Evolutionary conservation across 371 early-diverging fungal species (phyloP).

Genomic region (Paramicrosporidium saccamoebae): DNA sequence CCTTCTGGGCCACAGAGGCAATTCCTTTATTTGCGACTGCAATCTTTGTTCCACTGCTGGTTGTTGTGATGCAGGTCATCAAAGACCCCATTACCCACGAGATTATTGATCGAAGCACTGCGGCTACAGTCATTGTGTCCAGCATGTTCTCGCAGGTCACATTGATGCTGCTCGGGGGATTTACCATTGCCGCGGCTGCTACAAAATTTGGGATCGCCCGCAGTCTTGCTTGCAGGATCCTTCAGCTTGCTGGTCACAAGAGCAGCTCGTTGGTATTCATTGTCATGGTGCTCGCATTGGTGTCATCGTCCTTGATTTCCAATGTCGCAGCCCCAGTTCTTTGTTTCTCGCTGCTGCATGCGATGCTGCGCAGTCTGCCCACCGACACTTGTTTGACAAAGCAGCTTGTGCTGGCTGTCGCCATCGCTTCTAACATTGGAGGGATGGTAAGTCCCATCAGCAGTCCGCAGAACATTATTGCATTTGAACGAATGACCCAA

Average conservation of each 20-base stretch:
- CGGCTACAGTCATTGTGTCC: conserved; percentile 40
- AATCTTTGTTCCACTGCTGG: conserved; percentile 46
- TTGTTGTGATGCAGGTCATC: conserved; percentile 47
- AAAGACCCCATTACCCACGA: conserved; percentile 20
- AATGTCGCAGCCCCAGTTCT: conserved; percentile 91
- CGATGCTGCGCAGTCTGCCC: conserved; percentile 43
- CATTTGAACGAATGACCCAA: conserved; percentile 43
- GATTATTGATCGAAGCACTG: too few relatives aligned
- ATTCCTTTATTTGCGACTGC: conserved; percentile 78
- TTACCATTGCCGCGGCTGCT: conserved; percentile 66
- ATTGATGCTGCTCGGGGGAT: conserved; percentile 80
- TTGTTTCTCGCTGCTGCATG: conserved; percentile 66
- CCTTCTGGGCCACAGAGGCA: conserved; percentile 80
- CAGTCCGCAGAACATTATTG: conserved; percentile 75
- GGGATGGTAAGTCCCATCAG: conserved; percentile 91
- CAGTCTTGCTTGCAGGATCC: conserved; percentile 42
- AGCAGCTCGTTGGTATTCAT: conserved; percentile 50
- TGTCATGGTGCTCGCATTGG: conserved; percentile 70
- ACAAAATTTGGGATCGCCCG: conserved; percentile 75
- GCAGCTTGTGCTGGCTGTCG: conserved; percentile 65
- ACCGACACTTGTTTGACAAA: conserved; percentile 27
- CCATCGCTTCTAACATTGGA: conserved; percentile 70
- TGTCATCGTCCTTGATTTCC: conserved; percentile 84
- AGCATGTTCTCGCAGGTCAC: conserved; percentile 84
- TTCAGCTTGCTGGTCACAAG: conserved; percentile 53